Evolutionary conservation across 106 monocot genomes (phyloP).

Genomic region (Iris macrosiphon): DNA sequence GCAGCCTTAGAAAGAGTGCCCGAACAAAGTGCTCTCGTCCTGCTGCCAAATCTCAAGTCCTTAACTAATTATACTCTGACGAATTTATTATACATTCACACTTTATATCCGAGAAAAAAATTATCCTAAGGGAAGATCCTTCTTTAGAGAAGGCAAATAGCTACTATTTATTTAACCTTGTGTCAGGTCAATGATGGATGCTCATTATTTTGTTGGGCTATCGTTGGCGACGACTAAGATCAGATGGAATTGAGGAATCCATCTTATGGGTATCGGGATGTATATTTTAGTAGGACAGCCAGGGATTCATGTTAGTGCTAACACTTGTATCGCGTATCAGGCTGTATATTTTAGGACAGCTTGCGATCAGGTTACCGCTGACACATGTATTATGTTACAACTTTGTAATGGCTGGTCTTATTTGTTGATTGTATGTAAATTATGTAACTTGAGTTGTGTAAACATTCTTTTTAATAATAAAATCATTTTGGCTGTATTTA

Average conservation of each 20-base stretch:
- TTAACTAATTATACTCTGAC: slow-evolving; percentile 10
- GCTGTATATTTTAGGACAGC: too few species aligned
- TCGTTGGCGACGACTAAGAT: slow-evolving; percentile 3
- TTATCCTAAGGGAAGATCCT: too few species aligned
- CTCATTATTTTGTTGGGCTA: slow-evolving; percentile 39
- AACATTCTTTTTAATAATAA: neutral
- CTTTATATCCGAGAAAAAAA: slow-evolving; percentile 25
- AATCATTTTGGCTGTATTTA: neutral
- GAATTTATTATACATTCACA: slow-evolving; percentile 9
- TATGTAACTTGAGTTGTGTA: neutral
- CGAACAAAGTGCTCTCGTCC: slow-evolving; percentile 53
- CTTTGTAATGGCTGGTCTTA: too few species aligned
- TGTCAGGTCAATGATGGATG: slow-evolving; percentile 6
- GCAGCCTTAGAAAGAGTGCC: slow-evolving; percentile 35
- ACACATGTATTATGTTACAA: too few species aligned
- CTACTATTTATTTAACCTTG: slow-evolving; percentile 11
- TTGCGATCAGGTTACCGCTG: too few species aligned
- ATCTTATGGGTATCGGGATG: slow-evolving; percentile 6
- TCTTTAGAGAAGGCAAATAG: neutral
- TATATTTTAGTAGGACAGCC: neutral
- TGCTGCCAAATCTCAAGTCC: slow-evolving; percentile 47
- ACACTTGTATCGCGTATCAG: slow-evolving; percentile 10
- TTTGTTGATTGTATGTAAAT: slow-evolving; percentile 12
- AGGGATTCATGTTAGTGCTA: slow-evolving; percentile 3
- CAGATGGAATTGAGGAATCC: too few species aligned